Conservation (phyloP, 768 basidiomycete genomes). For the Amanita pallidorosea region DNA sequence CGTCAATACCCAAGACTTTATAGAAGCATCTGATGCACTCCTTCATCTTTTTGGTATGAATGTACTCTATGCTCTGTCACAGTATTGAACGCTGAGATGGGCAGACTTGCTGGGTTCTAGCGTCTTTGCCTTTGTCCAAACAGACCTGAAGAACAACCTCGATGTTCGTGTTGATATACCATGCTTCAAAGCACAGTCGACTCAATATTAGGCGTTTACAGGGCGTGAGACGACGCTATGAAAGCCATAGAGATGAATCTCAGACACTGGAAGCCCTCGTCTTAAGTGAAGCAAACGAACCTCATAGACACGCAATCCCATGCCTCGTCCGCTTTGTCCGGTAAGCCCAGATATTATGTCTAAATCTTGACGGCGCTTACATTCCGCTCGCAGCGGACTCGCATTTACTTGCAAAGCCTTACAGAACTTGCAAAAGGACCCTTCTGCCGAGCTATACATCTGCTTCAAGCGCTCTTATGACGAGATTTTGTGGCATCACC, state of each 20-base stretch:
- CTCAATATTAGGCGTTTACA: slow-evolving; percentile 14
- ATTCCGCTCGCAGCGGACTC: slow-evolving; percentile 37
- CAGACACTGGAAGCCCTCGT: slow-evolving; percentile 54
- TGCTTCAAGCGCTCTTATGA: slow-evolving; percentile 71
- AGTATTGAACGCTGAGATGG: slow-evolving; percentile 9
- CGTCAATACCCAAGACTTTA: slow-evolving; percentile 70
- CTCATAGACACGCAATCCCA: slow-evolving; percentile 38
- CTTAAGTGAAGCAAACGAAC: slow-evolving; percentile 31
- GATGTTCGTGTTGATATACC: not conserved
- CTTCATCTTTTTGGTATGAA: slow-evolving; percentile 58
- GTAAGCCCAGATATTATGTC: slow-evolving; percentile 23
- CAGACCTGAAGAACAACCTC: slow-evolving; percentile 45
- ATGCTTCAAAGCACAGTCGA: not conserved
- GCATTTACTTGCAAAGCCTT: slow-evolving; percentile 60
- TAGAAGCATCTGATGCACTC: slow-evolving; percentile 84
- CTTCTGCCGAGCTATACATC: slow-evolving; percentile 39
- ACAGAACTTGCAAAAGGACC: slow-evolving; percentile 50
- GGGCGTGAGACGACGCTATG: slow-evolving; percentile 54
- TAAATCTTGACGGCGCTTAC: slow-evolving; percentile 14
- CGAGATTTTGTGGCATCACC: slow-evolving; percentile 55
- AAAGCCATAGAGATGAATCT: slow-evolving; percentile 28
- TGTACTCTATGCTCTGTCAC: slow-evolving; percentile 4
- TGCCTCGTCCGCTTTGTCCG: slow-evolving; percentile 61
- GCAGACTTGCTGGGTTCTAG: slow-evolving; percentile 58
- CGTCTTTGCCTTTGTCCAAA: slow-evolving; percentile 66